Percentiles rank a stretch among this genome's conserved stretches.
Conservation (phyloP, 345 rosid genomes). For the Eucalyptus cloeziana region DNA sequence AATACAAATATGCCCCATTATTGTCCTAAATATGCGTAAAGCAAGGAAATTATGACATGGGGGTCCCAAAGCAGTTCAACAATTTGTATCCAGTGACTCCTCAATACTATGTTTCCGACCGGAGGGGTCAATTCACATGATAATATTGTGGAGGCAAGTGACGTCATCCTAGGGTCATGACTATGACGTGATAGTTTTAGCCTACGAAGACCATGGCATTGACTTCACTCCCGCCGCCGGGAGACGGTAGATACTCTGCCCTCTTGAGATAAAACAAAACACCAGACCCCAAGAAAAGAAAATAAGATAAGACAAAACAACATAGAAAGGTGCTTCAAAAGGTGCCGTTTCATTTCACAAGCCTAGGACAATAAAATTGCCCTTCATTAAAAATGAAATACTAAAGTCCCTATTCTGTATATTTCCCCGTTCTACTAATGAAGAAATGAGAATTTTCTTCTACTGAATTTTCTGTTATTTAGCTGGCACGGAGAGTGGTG, state of each 20-base stretch:
- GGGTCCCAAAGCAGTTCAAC: not conserved
- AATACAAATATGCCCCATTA: not conserved
- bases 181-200: not conserved
- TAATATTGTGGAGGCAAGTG: not conserved
- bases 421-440: not conserved
- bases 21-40: not conserved
- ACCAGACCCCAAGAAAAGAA: too few species aligned
- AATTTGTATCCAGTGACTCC: too few species aligned
- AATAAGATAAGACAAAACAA: not conserved
- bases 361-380: not conserved
- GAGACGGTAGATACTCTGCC: rapidly evolving
- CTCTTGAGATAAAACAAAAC: not conserved
- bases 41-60: not conserved
- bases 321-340: too few species aligned
- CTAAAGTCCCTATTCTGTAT: not conserved
- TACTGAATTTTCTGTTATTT: not conserved
- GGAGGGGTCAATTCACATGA: rapidly evolving
- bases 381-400: not conserved
- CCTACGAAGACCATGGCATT: rapidly evolving
- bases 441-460: not conserved
- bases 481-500: not conserved
- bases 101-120: too few species aligned
- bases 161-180: not conserved
- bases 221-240: not conserved
- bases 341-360: not conserved